phyloP scores from a whole-genome alignment of 169 alveolate genomes.

The Plasmodium coatneyi region DNA sequence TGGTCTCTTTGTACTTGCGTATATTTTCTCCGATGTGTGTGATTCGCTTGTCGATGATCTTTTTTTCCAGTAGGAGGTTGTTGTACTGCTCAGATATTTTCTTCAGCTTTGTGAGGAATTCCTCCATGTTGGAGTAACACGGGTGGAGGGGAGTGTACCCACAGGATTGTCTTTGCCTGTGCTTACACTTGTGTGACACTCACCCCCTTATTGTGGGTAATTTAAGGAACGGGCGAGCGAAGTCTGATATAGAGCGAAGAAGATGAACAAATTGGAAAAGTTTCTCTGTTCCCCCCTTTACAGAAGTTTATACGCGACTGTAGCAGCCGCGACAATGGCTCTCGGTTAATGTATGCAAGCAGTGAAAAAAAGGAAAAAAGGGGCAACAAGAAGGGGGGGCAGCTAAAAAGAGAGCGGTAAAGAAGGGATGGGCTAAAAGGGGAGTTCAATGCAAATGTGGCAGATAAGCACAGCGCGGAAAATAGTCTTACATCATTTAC shows the following conservation, averaged over 20 bases:
- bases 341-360: not conserved
- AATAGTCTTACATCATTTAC: not conserved
- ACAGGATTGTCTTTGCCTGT: not conserved
- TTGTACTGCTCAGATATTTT: conserved; percentile 67
- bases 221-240: not conserved
- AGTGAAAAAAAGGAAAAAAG: not conserved
- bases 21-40: conserved; percentile 41
- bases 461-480: not conserved
- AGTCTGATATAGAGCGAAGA: not conserved
- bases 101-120: conserved; percentile 39
- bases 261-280: not conserved
- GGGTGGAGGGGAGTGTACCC: not conserved
- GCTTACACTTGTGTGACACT: not conserved
- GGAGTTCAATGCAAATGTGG: not conserved
- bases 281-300: not conserved
- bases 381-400: too few species aligned
- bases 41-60: conserved; percentile 54
- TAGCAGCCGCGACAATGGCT: not conserved
- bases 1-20: conserved; percentile 45
- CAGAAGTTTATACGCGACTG: too few species aligned
- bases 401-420: too few species aligned
- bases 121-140: conserved; percentile 20
- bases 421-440: too few species aligned
- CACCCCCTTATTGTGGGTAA: not conserved
- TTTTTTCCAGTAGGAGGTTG: conserved; percentile 59